Conservation (phyloP, 2,329 filamentous ascomycete species). For the Botrytis pseudocinerea region DNA sequence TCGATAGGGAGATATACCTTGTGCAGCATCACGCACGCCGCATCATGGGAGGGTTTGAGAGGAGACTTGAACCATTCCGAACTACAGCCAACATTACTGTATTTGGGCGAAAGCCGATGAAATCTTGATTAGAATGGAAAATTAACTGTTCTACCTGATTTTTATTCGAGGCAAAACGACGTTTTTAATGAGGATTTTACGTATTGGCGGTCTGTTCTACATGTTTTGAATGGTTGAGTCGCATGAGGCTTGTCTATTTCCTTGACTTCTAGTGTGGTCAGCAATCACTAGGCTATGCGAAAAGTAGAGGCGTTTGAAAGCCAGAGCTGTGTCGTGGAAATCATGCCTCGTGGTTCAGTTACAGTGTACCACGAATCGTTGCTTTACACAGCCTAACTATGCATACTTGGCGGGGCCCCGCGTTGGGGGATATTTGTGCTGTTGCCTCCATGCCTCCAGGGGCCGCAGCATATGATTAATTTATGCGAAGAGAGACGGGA, state of each 20-base stretch:
- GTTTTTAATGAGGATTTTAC: neutral
- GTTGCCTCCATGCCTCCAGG: neutral
- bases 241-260: neutral
- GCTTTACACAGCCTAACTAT: neutral
- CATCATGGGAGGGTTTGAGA: neutral
- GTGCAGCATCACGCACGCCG: neutral
- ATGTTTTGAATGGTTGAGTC: neutral
- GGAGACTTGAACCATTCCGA: neutral
- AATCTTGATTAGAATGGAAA: neutral
- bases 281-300: neutral
- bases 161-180: neutral
- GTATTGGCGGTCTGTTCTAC: neutral
- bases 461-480: neutral
- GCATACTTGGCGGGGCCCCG: constrained; percentile 4
- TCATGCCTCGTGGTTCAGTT: neutral
- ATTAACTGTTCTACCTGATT: neutral
- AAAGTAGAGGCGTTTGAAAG: neutral
- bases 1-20: neutral
- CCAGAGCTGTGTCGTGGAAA: neutral
- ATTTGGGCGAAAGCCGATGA: neutral
- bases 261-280: neutral
- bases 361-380: neutral
- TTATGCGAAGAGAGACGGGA: neutral
- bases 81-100: neutral
- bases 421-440: neutral